Conservation (phyloP, 2,329 filamentous ascomycete species). For the Neofusicoccum ribis region DNA sequence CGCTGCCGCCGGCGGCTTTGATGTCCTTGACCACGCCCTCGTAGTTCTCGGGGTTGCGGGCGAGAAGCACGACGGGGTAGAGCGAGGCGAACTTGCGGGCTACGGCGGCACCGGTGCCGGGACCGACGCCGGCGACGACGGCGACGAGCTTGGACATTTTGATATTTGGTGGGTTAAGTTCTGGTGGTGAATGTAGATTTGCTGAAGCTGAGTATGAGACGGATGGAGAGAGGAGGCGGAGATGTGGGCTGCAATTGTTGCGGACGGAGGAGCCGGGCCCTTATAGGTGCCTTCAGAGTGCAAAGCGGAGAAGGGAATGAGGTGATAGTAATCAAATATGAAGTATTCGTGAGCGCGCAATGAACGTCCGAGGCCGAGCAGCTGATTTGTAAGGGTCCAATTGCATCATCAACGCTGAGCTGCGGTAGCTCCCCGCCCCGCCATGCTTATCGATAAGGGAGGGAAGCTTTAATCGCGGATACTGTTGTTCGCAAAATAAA, state of each 20-base stretch:
- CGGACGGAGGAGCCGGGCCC: neutral
- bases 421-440: neutral
- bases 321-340: slow-evolving; percentile 7
- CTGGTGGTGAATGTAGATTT: neutral
- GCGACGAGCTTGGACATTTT: slow-evolving; percentile 54
- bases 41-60: slow-evolving; percentile 67
- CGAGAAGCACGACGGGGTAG: slow-evolving; percentile 75
- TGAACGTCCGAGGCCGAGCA: slow-evolving; percentile 6
- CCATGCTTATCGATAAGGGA: slow-evolving; percentile 12
- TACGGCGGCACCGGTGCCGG: slow-evolving; percentile 66
- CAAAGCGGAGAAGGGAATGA: slow-evolving; percentile 1
- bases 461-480: too few species aligned
- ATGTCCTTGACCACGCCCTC: slow-evolving; percentile 69
- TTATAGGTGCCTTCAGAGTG: neutral
- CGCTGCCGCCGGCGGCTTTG: slow-evolving; percentile 64
- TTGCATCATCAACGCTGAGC: slow-evolving; percentile 11
- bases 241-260: neutral
- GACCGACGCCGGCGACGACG: slow-evolving; percentile 70
- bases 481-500: too few species aligned
- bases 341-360: slow-evolving; percentile 1
- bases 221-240: neutral
- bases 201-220: neutral
- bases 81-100: slow-evolving; percentile 60
- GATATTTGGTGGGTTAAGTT: neutral
- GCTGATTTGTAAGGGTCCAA: slow-evolving; percentile 18